Conservation (phyloP, 1,284 basidiomycete species). For the Limonomyces culmigenus region DNA sequence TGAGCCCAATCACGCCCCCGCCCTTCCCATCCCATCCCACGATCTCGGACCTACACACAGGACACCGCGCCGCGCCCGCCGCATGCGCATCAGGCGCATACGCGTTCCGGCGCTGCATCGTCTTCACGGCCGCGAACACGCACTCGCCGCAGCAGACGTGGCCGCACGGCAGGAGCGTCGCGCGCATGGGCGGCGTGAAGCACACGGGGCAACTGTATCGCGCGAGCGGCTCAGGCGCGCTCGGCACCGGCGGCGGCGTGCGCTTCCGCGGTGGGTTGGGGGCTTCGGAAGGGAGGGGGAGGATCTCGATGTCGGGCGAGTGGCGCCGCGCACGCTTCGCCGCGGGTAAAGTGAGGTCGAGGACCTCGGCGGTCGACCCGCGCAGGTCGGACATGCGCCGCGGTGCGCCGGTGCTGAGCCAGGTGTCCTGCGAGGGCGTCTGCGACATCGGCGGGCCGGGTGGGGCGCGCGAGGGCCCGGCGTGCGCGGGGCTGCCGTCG, state of each 20-base stretch:
- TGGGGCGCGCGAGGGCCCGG: neutral
- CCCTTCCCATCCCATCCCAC: slow-evolving; percentile 49
- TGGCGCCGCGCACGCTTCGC: neutral
- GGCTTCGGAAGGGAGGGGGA: no score
- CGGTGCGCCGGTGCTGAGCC: no score
- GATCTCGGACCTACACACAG: slow-evolving; percentile 44
- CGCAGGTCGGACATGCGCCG: no score
- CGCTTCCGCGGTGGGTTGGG: no score
- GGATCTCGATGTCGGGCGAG: neutral
- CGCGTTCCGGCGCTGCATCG: slow-evolving; percentile 33
- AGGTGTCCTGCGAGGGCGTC: no score
- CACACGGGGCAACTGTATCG: slow-evolving; percentile 63
- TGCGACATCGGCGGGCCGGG: no score
- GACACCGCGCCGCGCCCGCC: no score
- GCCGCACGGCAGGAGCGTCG: slow-evolving; percentile 62
- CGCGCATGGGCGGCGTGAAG: slow-evolving; percentile 54
- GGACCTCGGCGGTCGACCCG: neutral
- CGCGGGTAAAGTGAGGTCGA: neutral
- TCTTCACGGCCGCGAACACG: slow-evolving; percentile 55
- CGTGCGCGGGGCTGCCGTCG: neutral
- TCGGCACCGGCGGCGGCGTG: no score
- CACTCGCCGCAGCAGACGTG: slow-evolving; percentile 64
- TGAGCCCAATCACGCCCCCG: slow-evolving; percentile 44
- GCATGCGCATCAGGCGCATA: slow-evolving; percentile 19
- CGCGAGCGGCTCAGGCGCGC: slow-evolving; percentile 30